phyloP scores from a whole-genome alignment of 352 stramenopile genomes.

The Aphanomyces astaci region DNA sequence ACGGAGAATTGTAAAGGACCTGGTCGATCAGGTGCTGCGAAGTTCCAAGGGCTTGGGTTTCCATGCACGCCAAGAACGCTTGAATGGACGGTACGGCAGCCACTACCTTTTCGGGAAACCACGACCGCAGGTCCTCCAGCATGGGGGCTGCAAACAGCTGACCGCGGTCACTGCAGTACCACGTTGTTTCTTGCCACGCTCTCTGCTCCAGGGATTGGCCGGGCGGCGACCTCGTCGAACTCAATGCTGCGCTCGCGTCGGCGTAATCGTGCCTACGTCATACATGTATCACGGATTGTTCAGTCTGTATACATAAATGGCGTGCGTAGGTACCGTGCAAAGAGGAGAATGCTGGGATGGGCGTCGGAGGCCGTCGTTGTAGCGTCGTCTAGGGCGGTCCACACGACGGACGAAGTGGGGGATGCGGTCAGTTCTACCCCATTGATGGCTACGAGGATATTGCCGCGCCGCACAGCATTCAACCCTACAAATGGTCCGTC shows the following conservation, averaged over 20 bases:
- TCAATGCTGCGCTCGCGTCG: background rate
- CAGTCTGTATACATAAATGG: no score
- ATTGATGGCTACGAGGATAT: conserved; percentile 1
- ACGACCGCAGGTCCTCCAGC: background rate
- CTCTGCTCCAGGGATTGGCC: no score
- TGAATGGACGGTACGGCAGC: background rate
- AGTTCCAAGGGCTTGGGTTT: background rate
- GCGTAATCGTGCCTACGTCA: background rate
- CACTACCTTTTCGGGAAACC: background rate
- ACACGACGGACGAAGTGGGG: background rate
- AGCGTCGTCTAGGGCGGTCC: background rate
- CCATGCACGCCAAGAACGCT: background rate
- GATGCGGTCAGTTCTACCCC: background rate
- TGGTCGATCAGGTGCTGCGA: background rate
- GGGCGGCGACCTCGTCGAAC: background rate
- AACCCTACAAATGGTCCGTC: background rate
- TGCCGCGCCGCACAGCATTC: background rate
- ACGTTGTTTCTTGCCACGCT: background rate
- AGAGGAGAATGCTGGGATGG: background rate
- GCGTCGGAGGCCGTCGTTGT: background rate
- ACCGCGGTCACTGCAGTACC: background rate
- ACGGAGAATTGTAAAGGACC: no score
- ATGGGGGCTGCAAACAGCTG: background rate
- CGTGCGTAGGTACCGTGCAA: background rate
- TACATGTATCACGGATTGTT: background rate